A percentile compares a stretch with the other conserved stretches of the same genome.
Conservation (phyloP, 306 rosid genomes). For the Cucurbita pepo region DNA sequence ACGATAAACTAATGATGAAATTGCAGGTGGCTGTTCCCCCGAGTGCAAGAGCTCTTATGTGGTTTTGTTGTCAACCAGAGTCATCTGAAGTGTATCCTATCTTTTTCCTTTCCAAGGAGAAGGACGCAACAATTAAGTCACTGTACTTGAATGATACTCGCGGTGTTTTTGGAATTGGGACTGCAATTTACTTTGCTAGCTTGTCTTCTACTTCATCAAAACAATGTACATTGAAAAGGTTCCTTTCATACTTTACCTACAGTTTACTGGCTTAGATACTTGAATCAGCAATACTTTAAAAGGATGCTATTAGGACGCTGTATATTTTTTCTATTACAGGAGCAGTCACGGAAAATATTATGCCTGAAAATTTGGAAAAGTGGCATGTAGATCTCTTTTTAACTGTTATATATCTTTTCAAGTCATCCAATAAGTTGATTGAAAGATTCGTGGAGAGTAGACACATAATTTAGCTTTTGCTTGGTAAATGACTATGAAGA, state of each 20-base stretch:
- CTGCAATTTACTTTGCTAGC: slow-evolving; percentile 42
- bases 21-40: slow-evolving; percentile 79
- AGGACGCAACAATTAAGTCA: slow-evolving; percentile 31
- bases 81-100: slow-evolving; percentile 51
- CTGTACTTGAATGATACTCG: slow-evolving; percentile 45
- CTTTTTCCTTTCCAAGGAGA: slow-evolving; percentile 50
- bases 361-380: neutral
- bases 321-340: neutral
- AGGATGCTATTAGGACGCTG: neutral
- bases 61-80: slow-evolving; percentile 76
- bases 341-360: neutral
- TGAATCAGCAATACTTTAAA: neutral
- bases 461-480: neutral
- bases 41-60: slow-evolving; percentile 54
- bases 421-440: neutral
- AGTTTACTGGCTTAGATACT: neutral
- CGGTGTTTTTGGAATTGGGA: slow-evolving; percentile 70
- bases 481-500: neutral
- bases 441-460: neutral
- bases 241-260: neutral
- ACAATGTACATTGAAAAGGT: slow-evolving; percentile 37
- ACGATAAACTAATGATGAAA: slow-evolving; percentile 7
- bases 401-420: neutral
- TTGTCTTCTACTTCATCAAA: slow-evolving; percentile 18
- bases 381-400: neutral